phyloP scores from a whole-genome alignment of 352 stramenopile species.

The Pythium dissotocum region DNA sequence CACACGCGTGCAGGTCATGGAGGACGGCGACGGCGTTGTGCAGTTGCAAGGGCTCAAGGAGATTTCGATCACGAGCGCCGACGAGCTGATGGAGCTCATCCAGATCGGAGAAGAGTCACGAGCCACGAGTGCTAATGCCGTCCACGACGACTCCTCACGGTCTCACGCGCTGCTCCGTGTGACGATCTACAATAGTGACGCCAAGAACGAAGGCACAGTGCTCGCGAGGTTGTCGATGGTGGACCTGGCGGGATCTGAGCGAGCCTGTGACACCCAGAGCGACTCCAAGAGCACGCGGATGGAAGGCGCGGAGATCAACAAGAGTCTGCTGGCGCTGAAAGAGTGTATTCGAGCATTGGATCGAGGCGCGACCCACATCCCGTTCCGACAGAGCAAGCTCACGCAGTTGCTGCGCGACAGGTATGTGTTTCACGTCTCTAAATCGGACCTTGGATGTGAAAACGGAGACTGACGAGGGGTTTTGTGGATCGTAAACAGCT shows the following conservation, averaged over 20 bases:
- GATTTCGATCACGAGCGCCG: slow-evolving; percentile 65
- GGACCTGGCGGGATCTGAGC: slow-evolving; percentile 94
- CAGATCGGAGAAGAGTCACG: slow-evolving; percentile 82
- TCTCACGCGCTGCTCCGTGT: slow-evolving; percentile 92
- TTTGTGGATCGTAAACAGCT: slow-evolving; percentile 39
- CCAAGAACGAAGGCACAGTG: slow-evolving; percentile 13
- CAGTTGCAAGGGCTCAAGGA: slow-evolving; percentile 92
- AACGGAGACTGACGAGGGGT: too few relatives aligned
- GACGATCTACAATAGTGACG: slow-evolving; percentile 41
- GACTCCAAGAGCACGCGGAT: slow-evolving; percentile 86
- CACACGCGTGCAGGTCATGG: slow-evolving; percentile 89
- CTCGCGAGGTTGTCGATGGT: slow-evolving; percentile 77
- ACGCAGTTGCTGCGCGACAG: slow-evolving; percentile 91
- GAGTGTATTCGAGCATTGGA: slow-evolving; percentile 96
- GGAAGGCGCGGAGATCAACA: slow-evolving; percentile 98
- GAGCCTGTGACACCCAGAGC: slow-evolving; percentile 92
- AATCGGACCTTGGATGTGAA: too few relatives aligned
- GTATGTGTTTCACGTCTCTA: slow-evolving; percentile 12
- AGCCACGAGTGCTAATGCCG: slow-evolving; percentile 94
- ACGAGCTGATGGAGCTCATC: slow-evolving; percentile 91
- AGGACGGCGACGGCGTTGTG: slow-evolving; percentile 92
- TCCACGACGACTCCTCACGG: slow-evolving; percentile 92
- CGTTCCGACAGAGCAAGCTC: slow-evolving; percentile 95
- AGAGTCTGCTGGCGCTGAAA: slow-evolving; percentile 95
- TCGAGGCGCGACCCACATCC: slow-evolving; percentile 84